Base-by-base conservation (phyloP, 257 asterid species). In the Solanum sejunctum region DNA sequence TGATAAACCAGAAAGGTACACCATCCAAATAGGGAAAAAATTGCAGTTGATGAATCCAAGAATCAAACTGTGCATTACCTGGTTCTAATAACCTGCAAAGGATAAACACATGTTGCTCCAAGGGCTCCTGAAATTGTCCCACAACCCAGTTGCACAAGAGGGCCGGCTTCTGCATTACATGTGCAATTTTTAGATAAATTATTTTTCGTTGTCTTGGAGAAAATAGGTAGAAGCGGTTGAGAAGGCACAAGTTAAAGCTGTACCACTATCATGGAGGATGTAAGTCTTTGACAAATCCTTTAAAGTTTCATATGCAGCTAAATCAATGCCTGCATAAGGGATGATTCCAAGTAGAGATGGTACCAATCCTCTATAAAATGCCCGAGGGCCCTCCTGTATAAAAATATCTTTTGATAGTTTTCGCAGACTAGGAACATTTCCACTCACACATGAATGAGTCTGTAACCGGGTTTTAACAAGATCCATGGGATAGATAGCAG, bases 301-400 rank as follows among this genome's bases (percentile, higher is more conserved):
- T 90, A 97, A 88, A 73, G 97, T 87, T 91, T 97, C 99, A 70
- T 95, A 97, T 20, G 93, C 98, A 83, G 99, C 93, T 61, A 97
- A 89, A 88, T 95, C 99, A 16, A 97, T 93, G 86, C 99, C 99
- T 6, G 99, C 98, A 78, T 97, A 97, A 82, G 99, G 99, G 82
- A 97, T 88, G 61, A 97, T 97, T 84, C 99, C 99, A 84, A 97
- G 96, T 87, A 97, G 94, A 60, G 99, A 97, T 8, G 99, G 99
- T 16, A 97, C 85, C 85, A 97, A 71, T 51, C 99, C 99, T 91
- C 94, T 91, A 84, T 94, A 97, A 85, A 97, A 93, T 23, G 99
- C 99, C 47, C 99, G 93, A 87, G 99, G 98, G 18, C 99, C 99
- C 87, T 97, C 99, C 47, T 89, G 92, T 87, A 92, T 84, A 97